These are phyloP conservation scores for Eucalyptus pauciflora DNA, from an alignment of 345 rosid species.

Conservation along the genomic window DNA sequence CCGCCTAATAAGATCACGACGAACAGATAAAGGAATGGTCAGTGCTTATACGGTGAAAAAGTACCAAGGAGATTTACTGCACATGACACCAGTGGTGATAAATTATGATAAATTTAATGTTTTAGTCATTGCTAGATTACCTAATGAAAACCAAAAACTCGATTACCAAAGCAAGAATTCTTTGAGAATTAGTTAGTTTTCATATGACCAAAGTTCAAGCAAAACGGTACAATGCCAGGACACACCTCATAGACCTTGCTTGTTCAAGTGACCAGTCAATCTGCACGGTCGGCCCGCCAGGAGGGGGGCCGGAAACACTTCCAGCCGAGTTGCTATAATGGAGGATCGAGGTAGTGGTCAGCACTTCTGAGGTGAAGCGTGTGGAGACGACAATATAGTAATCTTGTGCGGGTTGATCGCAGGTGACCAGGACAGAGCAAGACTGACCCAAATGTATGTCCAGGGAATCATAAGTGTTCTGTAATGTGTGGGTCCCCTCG, in stretches of 20 bases:
- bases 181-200: background rate
- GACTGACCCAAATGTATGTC: constrained; percentile 76
- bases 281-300: constrained; percentile 61
- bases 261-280: constrained; percentile 76
- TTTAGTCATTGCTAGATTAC: background rate
- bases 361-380: constrained; percentile 49
- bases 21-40: background rate
- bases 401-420: constrained; percentile 57
- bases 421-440: constrained; percentile 55
- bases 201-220: background rate
- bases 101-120: background rate
- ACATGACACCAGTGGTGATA: background rate
- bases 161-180: background rate
- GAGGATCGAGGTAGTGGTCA: constrained; percentile 44
- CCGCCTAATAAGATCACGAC: constrained; percentile 21
- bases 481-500: constrained; percentile 72
- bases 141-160: background rate
- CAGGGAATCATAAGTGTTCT: constrained; percentile 50
- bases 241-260: constrained; percentile 52
- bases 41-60: background rate
- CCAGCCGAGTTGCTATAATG: constrained; percentile 57
- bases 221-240: background rate
- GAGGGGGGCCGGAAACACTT: constrained; percentile 44
- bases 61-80: background rate
- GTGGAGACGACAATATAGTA: constrained; percentile 59